These are phyloP conservation scores for Crithidia brevicula DNA, from an alignment of 208 protist species.

Conservation along the genomic window DNA sequence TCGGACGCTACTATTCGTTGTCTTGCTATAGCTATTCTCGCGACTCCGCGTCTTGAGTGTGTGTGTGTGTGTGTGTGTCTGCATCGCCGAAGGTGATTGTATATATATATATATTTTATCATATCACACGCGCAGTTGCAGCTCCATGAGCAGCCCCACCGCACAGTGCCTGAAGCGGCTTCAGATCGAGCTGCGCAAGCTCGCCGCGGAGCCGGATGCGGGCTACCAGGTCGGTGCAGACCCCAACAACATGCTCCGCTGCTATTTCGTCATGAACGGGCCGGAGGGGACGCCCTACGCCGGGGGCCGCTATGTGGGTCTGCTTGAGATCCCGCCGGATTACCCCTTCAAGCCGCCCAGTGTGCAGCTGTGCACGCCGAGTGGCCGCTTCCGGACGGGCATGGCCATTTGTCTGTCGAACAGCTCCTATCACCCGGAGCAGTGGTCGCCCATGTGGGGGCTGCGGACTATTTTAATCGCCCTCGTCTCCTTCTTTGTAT, in stretches of 20 bases:
- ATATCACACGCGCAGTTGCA: background rate
- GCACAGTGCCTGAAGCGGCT: conserved; percentile 46
- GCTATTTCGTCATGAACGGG: conserved; percentile 69
- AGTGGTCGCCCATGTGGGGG: conserved; percentile 90
- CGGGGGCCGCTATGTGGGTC: conserved; percentile 96
- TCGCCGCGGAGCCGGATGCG: conserved; percentile 35
- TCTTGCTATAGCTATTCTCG: too few species aligned
- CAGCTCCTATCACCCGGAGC: conserved; percentile 87
- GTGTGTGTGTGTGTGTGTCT: too few species aligned
- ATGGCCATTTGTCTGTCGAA: conserved; percentile 82
- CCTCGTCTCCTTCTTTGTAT: conserved; percentile 83
- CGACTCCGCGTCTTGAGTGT: too few species aligned
- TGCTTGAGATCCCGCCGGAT: conserved; percentile 93
- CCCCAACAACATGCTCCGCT: conserved; percentile 94
- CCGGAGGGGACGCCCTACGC: conserved; percentile 41
- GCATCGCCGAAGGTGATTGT: too few species aligned
- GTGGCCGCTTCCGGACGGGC: conserved; percentile 76
- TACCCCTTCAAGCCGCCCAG: conserved; percentile 97
- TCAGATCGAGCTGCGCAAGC: conserved; percentile 60
- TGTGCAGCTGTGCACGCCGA: conserved; percentile 88
- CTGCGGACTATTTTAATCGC: conserved; percentile 82
- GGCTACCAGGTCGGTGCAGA: conserved; percentile 52
- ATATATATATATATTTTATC: background rate
- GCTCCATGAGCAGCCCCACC: conserved; percentile 19
- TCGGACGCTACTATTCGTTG: too few species aligned